Conservation (phyloP, 768 basidiomycete genomes). For the Imleria badia region DNA sequence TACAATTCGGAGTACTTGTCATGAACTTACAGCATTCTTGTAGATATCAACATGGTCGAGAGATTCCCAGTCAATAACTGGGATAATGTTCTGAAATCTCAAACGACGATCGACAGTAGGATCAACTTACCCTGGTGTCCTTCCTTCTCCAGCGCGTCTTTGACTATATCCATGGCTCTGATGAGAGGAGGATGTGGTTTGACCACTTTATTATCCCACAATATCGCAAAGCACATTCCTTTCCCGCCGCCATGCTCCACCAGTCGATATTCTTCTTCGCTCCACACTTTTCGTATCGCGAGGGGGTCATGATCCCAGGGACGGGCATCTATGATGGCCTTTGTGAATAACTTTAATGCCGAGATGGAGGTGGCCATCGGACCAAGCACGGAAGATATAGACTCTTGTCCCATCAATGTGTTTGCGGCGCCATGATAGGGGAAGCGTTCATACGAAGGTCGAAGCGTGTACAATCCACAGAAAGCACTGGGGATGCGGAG, state of each 20-base stretch:
- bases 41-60: slow-evolving; percentile 44
- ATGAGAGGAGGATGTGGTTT: slow-evolving; percentile 65
- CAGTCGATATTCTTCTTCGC: slow-evolving; percentile 56
- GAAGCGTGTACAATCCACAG: slow-evolving; percentile 70
- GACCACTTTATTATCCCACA: slow-evolving; percentile 65
- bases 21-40: slow-evolving; percentile 21
- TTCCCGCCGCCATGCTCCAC: slow-evolving; percentile 57
- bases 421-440: slow-evolving; percentile 70
- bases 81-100: neutral
- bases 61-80: slow-evolving; percentile 67
- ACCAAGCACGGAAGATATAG: slow-evolving; percentile 71
- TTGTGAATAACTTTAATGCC: slow-evolving; percentile 63
- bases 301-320: slow-evolving; percentile 72
- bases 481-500: slow-evolving; percentile 72
- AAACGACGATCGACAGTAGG: neutral
- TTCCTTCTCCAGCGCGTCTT: slow-evolving; percentile 55
- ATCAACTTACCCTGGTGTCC: slow-evolving; percentile 60
- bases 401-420: slow-evolving; percentile 70
- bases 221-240: slow-evolving; percentile 54
- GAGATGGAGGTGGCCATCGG: slow-evolving; percentile 60
- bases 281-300: slow-evolving; percentile 58
- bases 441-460: slow-evolving; percentile 68
- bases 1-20: neutral
- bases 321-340: slow-evolving; percentile 32
- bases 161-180: slow-evolving; percentile 59